A percentile compares a stretch with the other conserved stretches of the same genome.
Conservation (phyloP, 169 alveolate genomes). For the Plasmodium yoelii region DNA sequence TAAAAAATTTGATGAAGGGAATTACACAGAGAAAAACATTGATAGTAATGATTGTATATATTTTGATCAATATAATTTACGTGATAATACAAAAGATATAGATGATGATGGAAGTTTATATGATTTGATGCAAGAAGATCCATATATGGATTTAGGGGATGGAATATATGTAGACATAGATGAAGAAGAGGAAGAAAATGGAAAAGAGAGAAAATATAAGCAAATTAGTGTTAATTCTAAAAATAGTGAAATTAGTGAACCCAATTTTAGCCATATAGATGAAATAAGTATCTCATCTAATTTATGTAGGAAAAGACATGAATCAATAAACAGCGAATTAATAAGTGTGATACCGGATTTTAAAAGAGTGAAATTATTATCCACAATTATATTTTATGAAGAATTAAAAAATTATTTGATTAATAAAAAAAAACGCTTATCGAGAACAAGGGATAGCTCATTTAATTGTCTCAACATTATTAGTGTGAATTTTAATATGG, state of each 20-base stretch:
- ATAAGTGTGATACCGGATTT: not conserved
- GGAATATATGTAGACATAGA: slow-evolving; percentile 25
- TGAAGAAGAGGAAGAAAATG: slow-evolving; percentile 14
- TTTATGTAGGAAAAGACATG: not conserved
- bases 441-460: not conserved
- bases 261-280: not conserved
- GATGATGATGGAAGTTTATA: not conserved
- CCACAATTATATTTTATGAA: slow-evolving; percentile 20
- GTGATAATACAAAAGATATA: slow-evolving; percentile 3
- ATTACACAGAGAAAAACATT: not conserved
- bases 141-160: slow-evolving; percentile 21
- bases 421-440: slow-evolving; percentile 9
- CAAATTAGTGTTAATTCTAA: not conserved
- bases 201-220: not conserved
- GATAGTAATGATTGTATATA: slow-evolving; percentile 7
- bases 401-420: slow-evolving; percentile 29
- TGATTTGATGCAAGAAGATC: slow-evolving; percentile 7
- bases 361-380: slow-evolving; percentile 4
- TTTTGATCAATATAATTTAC: slow-evolving; percentile 11
- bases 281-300: not conserved
- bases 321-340: too few relatives aligned
- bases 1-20: slow-evolving; percentile 21
- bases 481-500: not conserved
- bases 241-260: not conserved
- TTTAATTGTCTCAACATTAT: not conserved